Evolutionary conservation across 345 rosid species (phyloP).

Genomic region (Salix brachista): DNA sequence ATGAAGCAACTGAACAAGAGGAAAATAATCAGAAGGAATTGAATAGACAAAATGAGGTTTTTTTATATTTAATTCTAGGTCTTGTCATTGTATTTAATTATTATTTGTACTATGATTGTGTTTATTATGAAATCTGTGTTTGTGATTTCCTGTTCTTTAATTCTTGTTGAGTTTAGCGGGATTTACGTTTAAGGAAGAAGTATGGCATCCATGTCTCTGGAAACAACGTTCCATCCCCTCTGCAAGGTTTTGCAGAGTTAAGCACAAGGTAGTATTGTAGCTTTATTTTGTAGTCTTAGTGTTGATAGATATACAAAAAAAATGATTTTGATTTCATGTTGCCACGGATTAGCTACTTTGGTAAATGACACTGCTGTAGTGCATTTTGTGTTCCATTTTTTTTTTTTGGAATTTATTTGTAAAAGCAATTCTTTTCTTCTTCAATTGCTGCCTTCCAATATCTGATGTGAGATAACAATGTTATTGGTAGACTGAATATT

Average conservation of each 20-base stretch:
- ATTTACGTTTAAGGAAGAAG: slow-evolving; percentile 64
- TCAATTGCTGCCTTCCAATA: not conserved
- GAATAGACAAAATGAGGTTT: slow-evolving; percentile 63
- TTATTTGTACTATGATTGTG: not conserved
- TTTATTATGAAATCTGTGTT: no score
- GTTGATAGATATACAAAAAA: not conserved
- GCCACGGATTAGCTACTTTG: not conserved
- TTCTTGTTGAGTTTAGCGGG: slow-evolving; percentile 43
- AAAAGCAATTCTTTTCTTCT: not conserved
- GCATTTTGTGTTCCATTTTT: no score
- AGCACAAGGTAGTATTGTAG: slow-evolving; percentile 47
- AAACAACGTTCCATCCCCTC: slow-evolving; percentile 67
- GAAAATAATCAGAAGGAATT: slow-evolving; percentile 48
- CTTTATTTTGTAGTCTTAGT: slow-evolving; percentile 7
- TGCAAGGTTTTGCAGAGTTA: slow-evolving; percentile 61
- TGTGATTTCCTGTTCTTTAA: not conserved
- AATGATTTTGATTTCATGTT: not conserved
- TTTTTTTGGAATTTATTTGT: no score
- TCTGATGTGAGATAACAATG: not conserved
- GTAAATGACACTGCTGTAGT: not conserved
- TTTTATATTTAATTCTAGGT: not conserved
- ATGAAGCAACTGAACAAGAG: slow-evolving; percentile 24
- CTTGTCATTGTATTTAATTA: not conserved
- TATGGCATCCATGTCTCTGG: slow-evolving; percentile 78
- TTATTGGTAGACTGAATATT: not conserved